Percentiles rank a stretch among this genome's conserved stretches.
phyloP scores from a whole-genome alignment of 345 rosid genomes.

The Hibiscus tridactylites region DNA sequence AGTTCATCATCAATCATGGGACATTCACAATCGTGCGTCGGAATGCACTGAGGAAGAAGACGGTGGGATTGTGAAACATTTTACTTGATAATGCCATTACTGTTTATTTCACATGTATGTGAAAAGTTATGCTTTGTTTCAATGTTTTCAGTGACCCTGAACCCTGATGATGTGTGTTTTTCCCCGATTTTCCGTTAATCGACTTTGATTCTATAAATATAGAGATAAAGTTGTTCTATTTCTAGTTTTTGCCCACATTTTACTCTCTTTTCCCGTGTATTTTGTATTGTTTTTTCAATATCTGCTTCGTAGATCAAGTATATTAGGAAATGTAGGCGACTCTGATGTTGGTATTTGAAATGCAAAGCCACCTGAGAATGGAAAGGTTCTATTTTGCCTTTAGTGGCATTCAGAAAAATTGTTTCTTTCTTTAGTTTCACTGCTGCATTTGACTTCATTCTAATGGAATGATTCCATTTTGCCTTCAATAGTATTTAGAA shows the following conservation, averaged over 20 bases:
- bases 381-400: slow-evolving; percentile 7
- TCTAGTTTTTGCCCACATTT: not conserved
- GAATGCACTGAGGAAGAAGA: slow-evolving; percentile 18
- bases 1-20: slow-evolving; percentile 19
- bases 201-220: slow-evolving; percentile 11
- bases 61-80: slow-evolving; percentile 14
- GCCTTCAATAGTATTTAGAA: not conserved
- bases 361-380: not conserved
- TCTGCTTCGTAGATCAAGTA: not conserved
- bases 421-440: not conserved
- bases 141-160: slow-evolving; percentile 7
- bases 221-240: slow-evolving; percentile 6
- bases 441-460: not conserved
- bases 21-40: slow-evolving; percentile 4
- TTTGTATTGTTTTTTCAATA: not conserved
- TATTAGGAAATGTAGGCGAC: not conserved
- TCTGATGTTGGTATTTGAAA: not conserved
- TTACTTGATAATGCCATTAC: slow-evolving; percentile 2
- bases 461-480: not conserved
- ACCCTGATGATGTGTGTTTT: slow-evolving; percentile 8
- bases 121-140: slow-evolving; percentile 3
- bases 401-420: not conserved
- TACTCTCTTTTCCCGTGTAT: not conserved
- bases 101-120: slow-evolving; percentile 13
- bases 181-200: not conserved